phyloP scores from a whole-genome alignment of 345 rosid genomes.

The Acer yangbiense region DNA sequence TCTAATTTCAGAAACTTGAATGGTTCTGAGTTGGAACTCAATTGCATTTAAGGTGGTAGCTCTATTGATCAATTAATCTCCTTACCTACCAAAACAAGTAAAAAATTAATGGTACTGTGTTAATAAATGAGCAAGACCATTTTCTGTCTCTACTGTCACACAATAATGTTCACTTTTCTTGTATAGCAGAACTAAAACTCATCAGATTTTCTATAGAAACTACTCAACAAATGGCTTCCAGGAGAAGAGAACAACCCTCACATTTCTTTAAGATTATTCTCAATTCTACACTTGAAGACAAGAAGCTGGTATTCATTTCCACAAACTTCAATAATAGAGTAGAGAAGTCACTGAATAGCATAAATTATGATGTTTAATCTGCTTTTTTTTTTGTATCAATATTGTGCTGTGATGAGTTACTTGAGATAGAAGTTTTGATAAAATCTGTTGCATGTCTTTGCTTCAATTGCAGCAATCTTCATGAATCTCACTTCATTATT shows the following conservation, averaged over 20 bases:
- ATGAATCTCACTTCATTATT: no score
- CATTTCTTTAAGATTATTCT: constrained; percentile 13
- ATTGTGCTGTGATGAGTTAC: background rate
- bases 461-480: no score
- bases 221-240: background rate
- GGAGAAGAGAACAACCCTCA: background rate
- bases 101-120: background rate
- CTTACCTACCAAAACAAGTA: no score
- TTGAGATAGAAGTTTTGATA: no score
- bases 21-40: no score
- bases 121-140: background rate
- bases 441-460: no score
- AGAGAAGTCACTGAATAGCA: background rate
- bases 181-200: background rate
- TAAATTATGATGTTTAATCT: background rate
- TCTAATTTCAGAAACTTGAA: no score
- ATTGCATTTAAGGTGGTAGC: no score
- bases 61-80: no score
- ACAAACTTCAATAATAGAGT: background rate
- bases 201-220: background rate
- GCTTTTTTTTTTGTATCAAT: no score
- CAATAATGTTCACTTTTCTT: background rate
- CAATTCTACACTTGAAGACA: background rate
- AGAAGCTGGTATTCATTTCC: background rate
- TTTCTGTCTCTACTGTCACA: background rate